phyloP scores from a whole-genome alignment of 2,329 filamentous ascomycete species.

The Penicillium sp. region DNA sequence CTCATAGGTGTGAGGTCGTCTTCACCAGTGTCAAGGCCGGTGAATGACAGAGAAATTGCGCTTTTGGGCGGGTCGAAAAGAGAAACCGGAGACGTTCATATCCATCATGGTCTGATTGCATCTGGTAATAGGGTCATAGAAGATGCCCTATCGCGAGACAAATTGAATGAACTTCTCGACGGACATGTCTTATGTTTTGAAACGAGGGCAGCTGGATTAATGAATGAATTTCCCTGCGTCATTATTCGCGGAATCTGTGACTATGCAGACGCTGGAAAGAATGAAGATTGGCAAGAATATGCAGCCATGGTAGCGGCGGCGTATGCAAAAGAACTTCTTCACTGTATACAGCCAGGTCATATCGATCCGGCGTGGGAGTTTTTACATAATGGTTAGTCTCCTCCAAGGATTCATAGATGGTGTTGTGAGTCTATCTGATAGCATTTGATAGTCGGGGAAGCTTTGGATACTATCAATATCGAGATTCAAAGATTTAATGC shows the following conservation, averaged over 20 bases:
- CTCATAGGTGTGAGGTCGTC: too few species aligned
- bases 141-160: slow-evolving; percentile 16
- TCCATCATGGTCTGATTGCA: slow-evolving; percentile 25
- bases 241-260: slow-evolving; percentile 29
- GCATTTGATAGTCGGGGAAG: background rate
- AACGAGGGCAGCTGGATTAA: slow-evolving; percentile 11
- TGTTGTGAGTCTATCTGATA: background rate
- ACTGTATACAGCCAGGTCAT: too few species aligned
- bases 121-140: slow-evolving; percentile 22
- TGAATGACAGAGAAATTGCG: too few species aligned
- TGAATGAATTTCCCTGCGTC: slow-evolving; percentile 21
- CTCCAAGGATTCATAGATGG: background rate
- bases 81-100: background rate
- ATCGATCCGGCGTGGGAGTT: background rate
- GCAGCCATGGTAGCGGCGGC: slow-evolving; percentile 11
- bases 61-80: too few species aligned
- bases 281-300: slow-evolving; percentile 2
- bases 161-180: background rate
- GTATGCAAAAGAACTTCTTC: slow-evolving; percentile 12
- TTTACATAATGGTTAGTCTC: background rate
- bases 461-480: background rate
- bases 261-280: slow-evolving; percentile 19
- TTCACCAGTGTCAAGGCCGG: too few species aligned
- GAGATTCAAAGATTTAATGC: background rate
- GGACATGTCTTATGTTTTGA: slow-evolving; percentile 18